Conservation (phyloP, 2,329 filamentous ascomycete species). For the Epichloe typhina region DNA sequence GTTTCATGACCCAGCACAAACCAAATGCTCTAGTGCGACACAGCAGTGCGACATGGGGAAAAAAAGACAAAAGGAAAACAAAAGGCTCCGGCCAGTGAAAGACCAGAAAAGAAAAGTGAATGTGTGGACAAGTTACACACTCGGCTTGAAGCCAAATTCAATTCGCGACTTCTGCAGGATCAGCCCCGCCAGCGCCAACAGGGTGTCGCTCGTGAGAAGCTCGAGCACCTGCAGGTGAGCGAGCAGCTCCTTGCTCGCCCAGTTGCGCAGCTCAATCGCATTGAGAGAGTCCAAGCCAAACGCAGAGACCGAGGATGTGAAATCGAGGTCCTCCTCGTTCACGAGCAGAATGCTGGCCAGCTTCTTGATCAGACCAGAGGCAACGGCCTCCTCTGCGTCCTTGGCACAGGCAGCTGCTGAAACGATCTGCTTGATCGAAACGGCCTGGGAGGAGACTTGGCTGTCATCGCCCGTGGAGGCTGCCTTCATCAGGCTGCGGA, state of each 20-base stretch:
- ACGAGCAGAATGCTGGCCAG: slow-evolving; percentile 22
- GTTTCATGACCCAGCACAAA: no score
- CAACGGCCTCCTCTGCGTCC: slow-evolving; percentile 12
- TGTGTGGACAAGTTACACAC: no score
- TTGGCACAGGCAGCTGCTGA: background rate
- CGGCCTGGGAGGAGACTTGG: slow-evolving; percentile 6
- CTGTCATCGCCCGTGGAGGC: background rate
- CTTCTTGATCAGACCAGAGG: slow-evolving; percentile 13
- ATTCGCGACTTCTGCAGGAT: slow-evolving; percentile 15
- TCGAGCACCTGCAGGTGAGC: slow-evolving; percentile 39
- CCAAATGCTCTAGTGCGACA: no score
- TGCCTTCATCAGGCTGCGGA: slow-evolving; percentile 1
- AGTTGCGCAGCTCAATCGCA: slow-evolving; percentile 37
- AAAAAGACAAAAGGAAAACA: no score
- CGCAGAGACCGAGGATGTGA: slow-evolving; percentile 10
- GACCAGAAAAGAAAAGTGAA: no score
- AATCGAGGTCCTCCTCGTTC: slow-evolving; percentile 8
- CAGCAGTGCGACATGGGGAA: no score
- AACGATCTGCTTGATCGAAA: slow-evolving; percentile 9
- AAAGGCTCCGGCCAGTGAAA: no score
- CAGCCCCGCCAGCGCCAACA: slow-evolving; percentile 12
- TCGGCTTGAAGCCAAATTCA: slow-evolving; percentile 7
- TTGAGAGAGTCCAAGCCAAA: slow-evolving; percentile 32
- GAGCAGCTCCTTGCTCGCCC: slow-evolving; percentile 31
- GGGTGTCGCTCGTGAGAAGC: slow-evolving; percentile 35